These are phyloP conservation scores for Coprinellus micaceus DNA, from an alignment of 768 basidiomycete species.

Conservation along the genomic window DNA sequence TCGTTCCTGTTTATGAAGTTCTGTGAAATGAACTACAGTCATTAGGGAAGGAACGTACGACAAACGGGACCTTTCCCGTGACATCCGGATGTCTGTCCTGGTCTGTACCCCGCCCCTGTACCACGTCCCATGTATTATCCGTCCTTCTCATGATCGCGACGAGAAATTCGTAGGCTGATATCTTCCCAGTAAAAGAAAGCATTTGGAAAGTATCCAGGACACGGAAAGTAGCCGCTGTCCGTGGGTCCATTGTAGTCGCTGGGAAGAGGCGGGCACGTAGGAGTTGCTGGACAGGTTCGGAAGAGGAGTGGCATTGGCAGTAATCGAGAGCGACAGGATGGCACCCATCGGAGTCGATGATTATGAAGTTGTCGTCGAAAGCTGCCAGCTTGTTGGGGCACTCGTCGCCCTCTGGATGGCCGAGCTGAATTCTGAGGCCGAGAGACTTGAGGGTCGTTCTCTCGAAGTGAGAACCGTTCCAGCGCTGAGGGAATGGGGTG, in stretches of 20 bases:
- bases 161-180: neutral
- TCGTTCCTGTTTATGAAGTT: conserved; percentile 11
- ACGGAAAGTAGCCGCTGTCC: conserved; percentile 4
- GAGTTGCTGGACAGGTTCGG: conserved; percentile 23
- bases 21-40: neutral
- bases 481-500: conserved; percentile 11
- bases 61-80: conserved; percentile 11
- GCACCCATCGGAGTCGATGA: conserved; percentile 22
- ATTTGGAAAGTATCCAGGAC: conserved; percentile 9
- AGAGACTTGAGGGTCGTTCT: neutral
- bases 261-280: conserved; percentile 9
- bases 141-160: neutral
- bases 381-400: conserved; percentile 16
- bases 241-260: neutral
- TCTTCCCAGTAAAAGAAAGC: conserved; percentile 1
- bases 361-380: conserved; percentile 19
- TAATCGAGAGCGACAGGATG: conserved; percentile 25
- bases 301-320: conserved; percentile 23
- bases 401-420: conserved; percentile 9
- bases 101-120: neutral
- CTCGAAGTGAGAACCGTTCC: conserved; percentile 18
- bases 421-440: conserved; percentile 17
- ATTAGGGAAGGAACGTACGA: neutral
- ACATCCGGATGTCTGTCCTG: neutral
- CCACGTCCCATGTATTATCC: conserved; percentile 21